Percentiles rank a stretch among this genome's conserved stretches.
Conservation (phyloP, 169 alveolate species). For the Neospora caninum region DNA sequence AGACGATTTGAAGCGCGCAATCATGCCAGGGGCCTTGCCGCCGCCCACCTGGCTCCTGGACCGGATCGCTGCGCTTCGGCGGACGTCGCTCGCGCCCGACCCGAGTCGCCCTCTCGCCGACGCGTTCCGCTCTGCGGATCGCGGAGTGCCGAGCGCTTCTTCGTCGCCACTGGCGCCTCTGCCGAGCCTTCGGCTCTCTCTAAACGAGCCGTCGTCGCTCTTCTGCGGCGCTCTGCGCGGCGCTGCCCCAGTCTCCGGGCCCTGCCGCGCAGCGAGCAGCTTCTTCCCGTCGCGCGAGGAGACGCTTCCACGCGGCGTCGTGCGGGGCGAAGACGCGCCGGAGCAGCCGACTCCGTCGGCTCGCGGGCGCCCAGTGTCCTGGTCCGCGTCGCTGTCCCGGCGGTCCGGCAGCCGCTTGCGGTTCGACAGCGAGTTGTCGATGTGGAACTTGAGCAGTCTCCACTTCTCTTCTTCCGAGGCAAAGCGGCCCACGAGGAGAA, state of each 20-base stretch:
- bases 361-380: not conserved
- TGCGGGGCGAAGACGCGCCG: not conserved
- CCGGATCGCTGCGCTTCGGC: not conserved
- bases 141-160: too few species aligned
- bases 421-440: not conserved
- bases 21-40: not conserved
- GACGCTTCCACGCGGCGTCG: not conserved
- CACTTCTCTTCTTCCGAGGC: not conserved
- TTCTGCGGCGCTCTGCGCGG: too few species aligned
- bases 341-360: not conserved
- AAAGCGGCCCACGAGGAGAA: constrained; percentile 36
- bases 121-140: not conserved
- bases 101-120: not conserved
- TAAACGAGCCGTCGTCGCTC: too few species aligned
- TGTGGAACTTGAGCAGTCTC: not conserved
- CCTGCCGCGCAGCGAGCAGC: not conserved
- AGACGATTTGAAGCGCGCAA: not conserved
- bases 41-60: not conserved
- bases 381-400: not conserved
- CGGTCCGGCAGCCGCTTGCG: not conserved
- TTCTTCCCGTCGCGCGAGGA: not conserved
- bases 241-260: too few species aligned
- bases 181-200: too few species aligned
- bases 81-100: not conserved
- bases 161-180: too few species aligned